Conservation (phyloP, 257 asterid genomes). For the Knoxia roxburghii region DNA sequence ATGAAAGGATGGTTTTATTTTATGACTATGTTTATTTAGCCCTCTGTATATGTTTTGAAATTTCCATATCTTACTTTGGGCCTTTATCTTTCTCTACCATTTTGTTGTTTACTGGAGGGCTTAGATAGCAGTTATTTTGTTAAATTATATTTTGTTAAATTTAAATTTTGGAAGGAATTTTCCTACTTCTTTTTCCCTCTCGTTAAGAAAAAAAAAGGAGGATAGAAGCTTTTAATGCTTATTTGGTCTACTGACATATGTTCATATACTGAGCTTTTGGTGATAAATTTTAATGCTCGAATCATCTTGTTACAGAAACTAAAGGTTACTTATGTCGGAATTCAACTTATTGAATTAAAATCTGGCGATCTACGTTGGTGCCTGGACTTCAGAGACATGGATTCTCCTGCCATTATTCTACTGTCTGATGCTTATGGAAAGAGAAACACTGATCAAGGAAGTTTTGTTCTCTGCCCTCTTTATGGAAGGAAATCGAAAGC, state of each 20-base stretch:
- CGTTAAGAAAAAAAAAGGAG: not conserved
- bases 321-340: conserved; percentile 81
- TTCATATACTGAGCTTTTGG: not conserved
- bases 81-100: not conserved
- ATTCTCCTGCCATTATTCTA: conserved; percentile 75
- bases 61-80: not conserved
- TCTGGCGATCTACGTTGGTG: conserved; percentile 97
- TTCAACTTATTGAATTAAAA: conserved; percentile 75
- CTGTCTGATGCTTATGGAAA: conserved; percentile 81
- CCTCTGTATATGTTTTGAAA: not conserved
- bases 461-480: conserved; percentile 84
- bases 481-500: conserved; percentile 98
- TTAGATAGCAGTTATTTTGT: not conserved
- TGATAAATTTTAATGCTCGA: conserved; percentile 6
- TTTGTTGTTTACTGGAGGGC: not conserved
- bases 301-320: conserved; percentile 61
- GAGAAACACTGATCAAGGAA: conserved; percentile 63
- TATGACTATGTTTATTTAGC: not conserved
- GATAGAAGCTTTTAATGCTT: not conserved
- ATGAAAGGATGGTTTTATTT: not conserved
- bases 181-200: not conserved
- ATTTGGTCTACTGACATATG: not conserved
- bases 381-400: conserved; percentile 99
- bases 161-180: not conserved
- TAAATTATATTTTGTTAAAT: not conserved